These are phyloP conservation scores for Boletus sp. DNA, from an alignment of 1,284 basidiomycete species.

Conservation along the genomic window DNA sequence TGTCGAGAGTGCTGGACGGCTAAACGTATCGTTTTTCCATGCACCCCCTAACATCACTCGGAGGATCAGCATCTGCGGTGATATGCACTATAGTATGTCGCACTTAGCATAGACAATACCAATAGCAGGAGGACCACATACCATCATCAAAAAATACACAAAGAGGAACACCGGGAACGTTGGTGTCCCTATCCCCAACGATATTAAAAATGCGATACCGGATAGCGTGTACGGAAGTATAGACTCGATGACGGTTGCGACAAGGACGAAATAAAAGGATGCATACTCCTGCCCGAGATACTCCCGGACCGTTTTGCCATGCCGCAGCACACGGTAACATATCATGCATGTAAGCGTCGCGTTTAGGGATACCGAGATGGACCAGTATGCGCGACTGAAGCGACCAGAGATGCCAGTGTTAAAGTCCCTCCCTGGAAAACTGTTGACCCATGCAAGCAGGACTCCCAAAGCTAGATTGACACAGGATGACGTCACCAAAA, in stretches of 20 bases:
- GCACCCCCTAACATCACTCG: slow-evolving; percentile 8
- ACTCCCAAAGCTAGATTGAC: slow-evolving; percentile 12
- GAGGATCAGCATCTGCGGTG: slow-evolving; percentile 23
- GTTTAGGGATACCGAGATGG: neutral
- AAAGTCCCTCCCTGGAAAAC: neutral
- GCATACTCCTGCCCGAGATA: neutral
- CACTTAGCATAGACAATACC: neutral
- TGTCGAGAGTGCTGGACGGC: neutral
- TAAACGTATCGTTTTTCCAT: slow-evolving; percentile 3
- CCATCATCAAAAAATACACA: slow-evolving; percentile 7
- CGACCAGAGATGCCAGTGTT: neutral
- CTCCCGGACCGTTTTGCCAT: neutral
- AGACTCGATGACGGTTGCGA: slow-evolving; percentile 1
- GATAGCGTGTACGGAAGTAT: slow-evolving; percentile 1
- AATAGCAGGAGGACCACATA: neutral
- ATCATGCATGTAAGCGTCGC: neutral
- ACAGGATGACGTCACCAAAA: neutral
- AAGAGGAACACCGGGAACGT: neutral
- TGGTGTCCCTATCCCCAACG: neutral
- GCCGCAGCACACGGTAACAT: slow-evolving; percentile 1
- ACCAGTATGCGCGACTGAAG: slow-evolving; percentile 3
- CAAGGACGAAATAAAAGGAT: neutral
- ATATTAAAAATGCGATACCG: neutral
- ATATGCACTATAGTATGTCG: slow-evolving; percentile 18
- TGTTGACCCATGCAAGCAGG: slow-evolving; percentile 1